phyloP scores from a whole-genome alignment of 208 protist genomes.

The Crithidia fasciculata region DNA sequence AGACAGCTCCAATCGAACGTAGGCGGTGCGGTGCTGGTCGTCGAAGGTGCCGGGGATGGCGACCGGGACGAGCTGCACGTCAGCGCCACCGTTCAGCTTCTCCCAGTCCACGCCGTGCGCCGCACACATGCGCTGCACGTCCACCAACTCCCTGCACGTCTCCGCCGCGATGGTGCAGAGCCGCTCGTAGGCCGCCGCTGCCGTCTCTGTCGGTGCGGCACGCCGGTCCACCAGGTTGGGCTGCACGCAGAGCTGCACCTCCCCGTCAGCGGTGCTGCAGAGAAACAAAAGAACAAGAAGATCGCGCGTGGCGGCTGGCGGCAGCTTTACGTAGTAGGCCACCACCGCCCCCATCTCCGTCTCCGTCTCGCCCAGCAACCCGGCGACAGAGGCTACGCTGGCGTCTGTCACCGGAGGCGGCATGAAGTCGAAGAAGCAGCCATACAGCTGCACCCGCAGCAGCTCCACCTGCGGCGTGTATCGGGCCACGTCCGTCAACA shows the following conservation, averaged over 20 bases:
- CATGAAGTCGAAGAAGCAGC: conserved; percentile 63
- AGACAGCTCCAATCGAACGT: conserved; percentile 39
- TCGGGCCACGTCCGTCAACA: conserved; percentile 33
- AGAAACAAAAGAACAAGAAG: conserved; percentile 54
- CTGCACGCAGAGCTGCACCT: conserved; percentile 42
- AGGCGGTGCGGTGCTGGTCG: conserved; percentile 44
- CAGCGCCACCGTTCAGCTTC: neutral
- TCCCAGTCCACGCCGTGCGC: conserved; percentile 19
- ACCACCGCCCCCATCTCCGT: conserved; percentile 41
- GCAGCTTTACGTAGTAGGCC: conserved; percentile 31
- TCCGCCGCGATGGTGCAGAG: conserved; percentile 41
- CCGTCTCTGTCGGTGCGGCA: conserved; percentile 19
- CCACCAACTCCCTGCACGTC: conserved; percentile 32
- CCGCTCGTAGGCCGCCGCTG: conserved; percentile 36
- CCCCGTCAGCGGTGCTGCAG: conserved; percentile 28
- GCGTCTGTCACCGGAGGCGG: conserved; percentile 35
- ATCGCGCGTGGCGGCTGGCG: conserved; percentile 26
- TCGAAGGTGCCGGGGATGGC: conserved; percentile 35
- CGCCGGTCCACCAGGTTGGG: conserved; percentile 41
- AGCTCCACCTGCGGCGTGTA: conserved; percentile 41
- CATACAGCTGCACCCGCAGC: conserved; percentile 33
- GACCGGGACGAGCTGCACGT: conserved; percentile 21
- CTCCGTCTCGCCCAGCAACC: conserved; percentile 40
- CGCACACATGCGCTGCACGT: conserved; percentile 35
- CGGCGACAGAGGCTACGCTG: conserved; percentile 58